phyloP scores from a whole-genome alignment of 768 basidiomycete genomes.

The Kwoniella dendrophila region DNA sequence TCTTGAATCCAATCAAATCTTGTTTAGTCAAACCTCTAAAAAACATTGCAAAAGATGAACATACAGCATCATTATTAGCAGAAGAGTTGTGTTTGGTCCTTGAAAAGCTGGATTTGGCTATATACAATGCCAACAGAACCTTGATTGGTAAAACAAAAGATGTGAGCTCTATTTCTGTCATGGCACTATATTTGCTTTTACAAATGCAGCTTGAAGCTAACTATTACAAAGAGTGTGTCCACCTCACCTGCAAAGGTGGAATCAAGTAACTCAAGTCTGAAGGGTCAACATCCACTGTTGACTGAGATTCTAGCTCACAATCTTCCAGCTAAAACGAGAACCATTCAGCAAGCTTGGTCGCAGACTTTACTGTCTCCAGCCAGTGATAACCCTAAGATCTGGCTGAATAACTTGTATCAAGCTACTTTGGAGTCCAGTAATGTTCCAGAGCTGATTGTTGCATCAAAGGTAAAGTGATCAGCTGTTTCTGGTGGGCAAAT shows the following conservation, averaged over 20 bases:
- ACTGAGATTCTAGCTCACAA: constrained; percentile 39
- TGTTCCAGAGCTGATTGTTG: constrained; percentile 38
- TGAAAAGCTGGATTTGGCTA: constrained; percentile 18
- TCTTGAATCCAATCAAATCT: constrained; percentile 41
- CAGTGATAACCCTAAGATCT: constrained; percentile 32
- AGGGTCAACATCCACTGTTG: constrained; percentile 37
- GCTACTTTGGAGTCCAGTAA: constrained; percentile 42
- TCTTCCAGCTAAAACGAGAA: constrained; percentile 28
- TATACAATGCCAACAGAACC: constrained; percentile 20
- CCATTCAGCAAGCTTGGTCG: constrained; percentile 42
- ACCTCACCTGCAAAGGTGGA: neutral
- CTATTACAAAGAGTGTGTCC: neutral
- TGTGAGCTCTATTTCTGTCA: constrained; percentile 3
- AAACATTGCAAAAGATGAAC: constrained; percentile 20
- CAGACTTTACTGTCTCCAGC: constrained; percentile 35
- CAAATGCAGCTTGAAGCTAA: neutral
- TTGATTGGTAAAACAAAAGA: constrained; percentile 14
- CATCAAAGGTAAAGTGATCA: constrained; percentile 33
- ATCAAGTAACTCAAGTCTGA: neutral
- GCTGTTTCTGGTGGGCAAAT: neutral
- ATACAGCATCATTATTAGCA: too few species aligned
- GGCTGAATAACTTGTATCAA: constrained; percentile 47
- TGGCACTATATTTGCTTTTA: neutral
- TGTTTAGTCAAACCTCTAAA: constrained; percentile 45
- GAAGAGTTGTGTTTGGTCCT: constrained; percentile 5